A percentile compares a stretch with the other conserved stretches of the same genome.
Evolutionary conservation across 2,329 filamentous ascomycete genomes (phyloP).

Genomic region (Aurifilum marmelostoma): DNA sequence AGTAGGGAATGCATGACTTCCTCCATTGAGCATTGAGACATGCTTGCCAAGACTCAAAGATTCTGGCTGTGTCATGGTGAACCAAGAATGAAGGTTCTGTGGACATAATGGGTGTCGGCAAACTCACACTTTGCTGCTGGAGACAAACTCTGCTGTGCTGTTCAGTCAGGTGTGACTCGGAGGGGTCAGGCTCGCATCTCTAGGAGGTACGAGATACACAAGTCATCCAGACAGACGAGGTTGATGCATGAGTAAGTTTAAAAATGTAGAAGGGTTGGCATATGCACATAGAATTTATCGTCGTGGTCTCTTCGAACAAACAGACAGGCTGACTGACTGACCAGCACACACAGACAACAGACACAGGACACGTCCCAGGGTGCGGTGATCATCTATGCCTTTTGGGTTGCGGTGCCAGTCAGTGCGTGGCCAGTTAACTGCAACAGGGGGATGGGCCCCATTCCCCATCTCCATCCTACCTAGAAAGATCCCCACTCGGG

Average conservation of each 20-base stretch:
- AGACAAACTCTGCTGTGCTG: background rate
- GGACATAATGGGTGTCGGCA: background rate
- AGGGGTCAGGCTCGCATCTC: background rate
- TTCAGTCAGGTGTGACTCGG: background rate
- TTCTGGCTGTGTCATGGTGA: background rate
- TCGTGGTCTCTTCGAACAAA: background rate
- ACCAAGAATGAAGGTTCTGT: too few relatives aligned
- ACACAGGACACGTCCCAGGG: constrained; percentile 8
- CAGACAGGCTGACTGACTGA: background rate
- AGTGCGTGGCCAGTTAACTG: background rate
- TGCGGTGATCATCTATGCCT: constrained; percentile 11
- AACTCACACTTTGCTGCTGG: background rate
- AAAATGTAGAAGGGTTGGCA: background rate
- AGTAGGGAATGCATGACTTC: background rate
- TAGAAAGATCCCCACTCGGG: background rate
- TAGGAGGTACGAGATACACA: background rate
- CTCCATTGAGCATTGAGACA: background rate
- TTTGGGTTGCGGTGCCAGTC: background rate
- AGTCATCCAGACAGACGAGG: background rate
- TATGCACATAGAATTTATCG: background rate
- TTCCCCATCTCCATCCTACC: background rate
- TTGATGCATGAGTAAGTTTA: background rate
- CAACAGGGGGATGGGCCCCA: constrained; percentile 3
- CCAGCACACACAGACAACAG: background rate
- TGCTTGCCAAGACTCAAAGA: background rate